Base-by-base conservation (phyloP, 768 basidiomycete genomes). In the Naganishia friedmannii region DNA sequence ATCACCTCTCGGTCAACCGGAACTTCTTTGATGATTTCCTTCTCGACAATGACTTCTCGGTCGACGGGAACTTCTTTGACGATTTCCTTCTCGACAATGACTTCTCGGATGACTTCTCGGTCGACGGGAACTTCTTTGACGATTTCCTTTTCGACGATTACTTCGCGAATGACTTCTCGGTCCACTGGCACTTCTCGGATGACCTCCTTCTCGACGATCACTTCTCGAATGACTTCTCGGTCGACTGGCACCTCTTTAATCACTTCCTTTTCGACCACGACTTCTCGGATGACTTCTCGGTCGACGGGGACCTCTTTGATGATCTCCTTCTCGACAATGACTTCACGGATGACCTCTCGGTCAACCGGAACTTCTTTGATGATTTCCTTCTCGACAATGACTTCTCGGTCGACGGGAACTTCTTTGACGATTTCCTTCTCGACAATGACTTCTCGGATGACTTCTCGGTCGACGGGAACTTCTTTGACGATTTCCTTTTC, bases 131-230 rank as follows among this genome's bases (percentile, higher is more conserved):
- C 48, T 53, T 73, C 69, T 32, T 68, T 71, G 37, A 71, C 54
- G 2, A 76, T 77, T 66, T 79, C 77, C n/a, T n/a, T n/a, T n/a
- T n/a, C n/a, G n/a, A n/a, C n/a, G n/a, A n/a, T n/a, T n/a, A n/a
- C n/a, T n/a, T n/a, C n/a, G n/a, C n/a, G n/a, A n/a, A n/a, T n/a
- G 15, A 76, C 73, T n/a, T 37, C 42, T 12, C 71, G 66, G 39
- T 78, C 76, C 10, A 81, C 73, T 53, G 78, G 73, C 60, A 73
- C 76, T 57, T 79, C 76, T n/a, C n/a, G n/a, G 32, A 82, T 77
- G 68, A 78, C 76, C 46, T 8, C 45, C 3, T 8, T 46, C n/a
- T 51, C 48, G n/a, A 80, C 74, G 57, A 79, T 73, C 63, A 65
- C 58, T 55, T 73, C 69, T 39, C 63, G 67, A 21, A 71, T 60